Evolutionary conservation across 352 stramenopile genomes (phyloP), one percentile per base, ranked within the genome.

Genomic region (Phytophthora ohioensis): DNA sequence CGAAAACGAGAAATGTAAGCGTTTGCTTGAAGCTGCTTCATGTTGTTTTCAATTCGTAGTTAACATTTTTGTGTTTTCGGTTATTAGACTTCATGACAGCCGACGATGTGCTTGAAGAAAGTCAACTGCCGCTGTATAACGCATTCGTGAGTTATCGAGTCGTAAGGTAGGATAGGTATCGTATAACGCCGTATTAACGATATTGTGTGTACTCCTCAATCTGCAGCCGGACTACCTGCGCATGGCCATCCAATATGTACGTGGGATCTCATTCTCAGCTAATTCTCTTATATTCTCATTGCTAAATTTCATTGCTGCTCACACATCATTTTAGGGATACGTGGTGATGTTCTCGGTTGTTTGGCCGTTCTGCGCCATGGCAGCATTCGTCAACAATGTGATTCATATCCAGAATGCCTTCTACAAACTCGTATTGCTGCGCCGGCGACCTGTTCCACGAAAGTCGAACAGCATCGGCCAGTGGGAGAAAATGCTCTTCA

Each of bases 281-380:
- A 45, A 11, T 45, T 1, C 41, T 46, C 13, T n/a, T 46, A 3
- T 27, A n/a, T 46, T 46, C 13, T 27, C 8, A n/a, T 27, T 47
- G 11, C 11, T 54, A n/a, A 27, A 53, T 36, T 10, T 12, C 56
- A 43, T 30, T 43, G 30, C 30, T 76, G n/a, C 13, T 46, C n/a
- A 61, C 57, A 2, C 34, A 39, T 6, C 27, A 5, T 15, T 35
- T 8, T 62, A 95, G 88, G 88, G 88, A 75, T 95, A 93, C 46
- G 85, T 95, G 17, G 88, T 95, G 27, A 96, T 96, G 88, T 94
- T 96, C 70, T 96, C 88, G 2, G 85, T 93, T 30, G 85, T 96
- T 41, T 96, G 87, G 88, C 88, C 88, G 35, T 94, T 96, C 57
- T 96, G 88, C 49, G 85, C 85, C 10, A 75, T 96, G 35, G 85